Evolutionary conservation across 306 rosid species (phyloP).

Genomic region (Cucumis sativus): Cucumber_9930_V3 NC_026658.2:23344001-23344500

Average conservation of each 20-base stretch:
- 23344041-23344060: not conserved
- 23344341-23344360: conserved; percentile 75
- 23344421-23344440: not conserved
- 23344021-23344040: not conserved
- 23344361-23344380: not conserved
- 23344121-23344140: conserved; percentile 78
- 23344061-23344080: not conserved
- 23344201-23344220: conserved; percentile 81
- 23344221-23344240: conserved; percentile 83
- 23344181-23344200: conserved; percentile 88
- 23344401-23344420: not conserved
- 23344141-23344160: conserved; percentile 88
- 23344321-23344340: conserved; percentile 73
- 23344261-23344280: conserved; percentile 93
- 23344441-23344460: not conserved
- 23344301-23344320: conserved; percentile 88
- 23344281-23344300: conserved; percentile 93
- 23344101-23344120: not conserved
- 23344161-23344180: conserved; percentile 97
- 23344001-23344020: not conserved
- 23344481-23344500: not conserved
- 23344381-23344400: not conserved
- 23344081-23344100: not conserved
- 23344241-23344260: conserved; percentile 87
- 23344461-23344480: not conserved